Conservation (phyloP, 345 rosid species). For the Excoecaria agallocha region DNA sequence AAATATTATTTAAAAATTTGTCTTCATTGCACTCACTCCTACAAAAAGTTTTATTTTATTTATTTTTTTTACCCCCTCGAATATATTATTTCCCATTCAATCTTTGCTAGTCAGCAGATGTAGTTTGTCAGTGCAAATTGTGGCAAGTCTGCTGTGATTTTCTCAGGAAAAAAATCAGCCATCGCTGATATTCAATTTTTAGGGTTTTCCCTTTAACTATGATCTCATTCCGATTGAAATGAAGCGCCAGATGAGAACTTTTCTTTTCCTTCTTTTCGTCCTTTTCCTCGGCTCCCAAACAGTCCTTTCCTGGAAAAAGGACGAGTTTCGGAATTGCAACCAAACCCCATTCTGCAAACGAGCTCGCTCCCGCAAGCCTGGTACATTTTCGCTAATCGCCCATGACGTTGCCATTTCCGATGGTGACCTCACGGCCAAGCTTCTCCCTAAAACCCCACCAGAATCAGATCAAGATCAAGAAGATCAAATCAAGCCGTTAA, state of each 20-base stretch:
- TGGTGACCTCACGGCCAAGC: slow-evolving; percentile 78
- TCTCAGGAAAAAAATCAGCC: too few relatives aligned
- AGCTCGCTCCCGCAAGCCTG: slow-evolving; percentile 74
- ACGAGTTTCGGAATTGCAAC: slow-evolving; percentile 87
- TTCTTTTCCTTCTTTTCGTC: slow-evolving; percentile 32
- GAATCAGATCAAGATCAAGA: slow-evolving; percentile 22
- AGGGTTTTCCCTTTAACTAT: neutral
- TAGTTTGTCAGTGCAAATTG: too few relatives aligned
- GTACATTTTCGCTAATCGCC: slow-evolving; percentile 49
- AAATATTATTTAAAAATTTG: too few relatives aligned
- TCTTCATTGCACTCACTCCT: too few relatives aligned
- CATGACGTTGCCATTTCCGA: slow-evolving; percentile 54
- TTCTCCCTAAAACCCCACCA: slow-evolving; percentile 33
- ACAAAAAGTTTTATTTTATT: too few relatives aligned
- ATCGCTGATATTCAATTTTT: neutral
- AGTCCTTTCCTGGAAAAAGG: slow-evolving; percentile 79
- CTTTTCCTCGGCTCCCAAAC: slow-evolving; percentile 41
- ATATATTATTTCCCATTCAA: too few relatives aligned
- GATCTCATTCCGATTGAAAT: neutral
- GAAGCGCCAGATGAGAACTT: slow-evolving; percentile 26
- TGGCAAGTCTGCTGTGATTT: too few relatives aligned
- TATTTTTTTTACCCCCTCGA: too few relatives aligned
- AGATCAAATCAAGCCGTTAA: slow-evolving; percentile 54
- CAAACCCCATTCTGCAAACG: slow-evolving; percentile 98
- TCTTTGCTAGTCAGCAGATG: too few relatives aligned